Evolutionary conservation across 495 filamentous ascomycete genomes (phyloP).

Genomic region (Letharia columbiana): DNA sequence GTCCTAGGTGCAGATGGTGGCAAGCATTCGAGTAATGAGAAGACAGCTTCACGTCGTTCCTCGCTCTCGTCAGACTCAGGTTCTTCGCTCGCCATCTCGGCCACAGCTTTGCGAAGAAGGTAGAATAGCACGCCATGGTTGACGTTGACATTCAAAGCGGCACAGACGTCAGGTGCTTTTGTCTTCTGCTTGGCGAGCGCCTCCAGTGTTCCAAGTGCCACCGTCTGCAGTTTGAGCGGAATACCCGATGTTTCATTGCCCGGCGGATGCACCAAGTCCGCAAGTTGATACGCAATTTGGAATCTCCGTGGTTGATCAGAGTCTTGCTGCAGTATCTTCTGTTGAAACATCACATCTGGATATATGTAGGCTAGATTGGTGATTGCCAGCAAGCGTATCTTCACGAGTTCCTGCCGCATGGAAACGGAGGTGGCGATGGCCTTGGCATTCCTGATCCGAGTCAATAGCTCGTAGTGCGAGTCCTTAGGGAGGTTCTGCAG

Average conservation of each 20-base stretch:
- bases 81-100: conserved; percentile 60
- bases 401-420: conserved; percentile 65
- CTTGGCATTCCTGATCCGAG: conserved; percentile 70
- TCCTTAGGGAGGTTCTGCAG: conserved; percentile 60
- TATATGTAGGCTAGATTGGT: conserved; percentile 89
- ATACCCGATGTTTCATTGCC: conserved; percentile 56
- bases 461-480: conserved; percentile 76
- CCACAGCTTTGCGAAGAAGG: conserved; percentile 79
- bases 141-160: conserved; percentile 82
- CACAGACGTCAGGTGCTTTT: conserved; percentile 70
- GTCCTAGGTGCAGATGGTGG: conserved; percentile 61
- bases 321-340: conserved; percentile 80
- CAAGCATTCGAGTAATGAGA: conserved; percentile 70
- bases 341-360: conserved; percentile 65
- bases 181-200: conserved; percentile 68
- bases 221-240: conserved; percentile 69
- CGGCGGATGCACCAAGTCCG: conserved; percentile 72
- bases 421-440: conserved; percentile 57
- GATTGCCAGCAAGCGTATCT: conserved; percentile 75
- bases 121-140: conserved; percentile 97
- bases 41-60: conserved; percentile 82
- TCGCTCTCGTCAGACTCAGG: conserved; percentile 52
- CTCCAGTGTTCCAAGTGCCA: conserved; percentile 72
- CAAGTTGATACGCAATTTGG: conserved; percentile 85
- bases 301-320: conserved; percentile 82